These are phyloP conservation scores for Multifurca ochricompacta DNA, from an alignment of 768 basidiomycete genomes.

Conservation along the genomic window DNA sequence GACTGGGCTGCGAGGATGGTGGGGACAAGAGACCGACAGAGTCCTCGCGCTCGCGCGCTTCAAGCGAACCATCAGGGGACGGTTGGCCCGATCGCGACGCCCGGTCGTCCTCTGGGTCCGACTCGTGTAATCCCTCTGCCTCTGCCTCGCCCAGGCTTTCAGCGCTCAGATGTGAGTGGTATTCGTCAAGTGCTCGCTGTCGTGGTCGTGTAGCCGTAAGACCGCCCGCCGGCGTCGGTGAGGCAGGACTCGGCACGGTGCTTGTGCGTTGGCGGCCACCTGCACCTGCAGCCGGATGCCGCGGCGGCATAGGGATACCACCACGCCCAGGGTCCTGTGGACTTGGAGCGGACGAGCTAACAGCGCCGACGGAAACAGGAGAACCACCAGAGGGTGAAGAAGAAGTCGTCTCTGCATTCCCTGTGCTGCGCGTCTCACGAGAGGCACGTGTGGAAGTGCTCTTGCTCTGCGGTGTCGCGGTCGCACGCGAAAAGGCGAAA, in stretches of 20 bases:
- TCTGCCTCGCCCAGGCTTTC: conserved; percentile 9
- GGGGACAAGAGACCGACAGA: conserved; percentile 47
- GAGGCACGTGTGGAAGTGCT: conserved; percentile 33
- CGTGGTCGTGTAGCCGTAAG: not conserved
- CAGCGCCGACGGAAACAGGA: conserved; percentile 38
- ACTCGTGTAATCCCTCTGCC: not conserved
- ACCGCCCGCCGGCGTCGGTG: not conserved
- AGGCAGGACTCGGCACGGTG: conserved; percentile 31
- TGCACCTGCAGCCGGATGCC: conserved; percentile 32
- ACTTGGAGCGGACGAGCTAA: conserved; percentile 23
- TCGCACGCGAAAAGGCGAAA: conserved; percentile 25
- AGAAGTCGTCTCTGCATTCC: conserved; percentile 39
- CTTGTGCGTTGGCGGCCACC: conserved; percentile 29
- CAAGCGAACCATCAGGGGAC: conserved; percentile 42
- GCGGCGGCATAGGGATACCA: conserved; percentile 43
- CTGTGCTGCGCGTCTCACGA: conserved; percentile 38
- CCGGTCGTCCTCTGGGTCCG: conserved; percentile 13
- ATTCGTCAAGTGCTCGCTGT: conserved; percentile 22
- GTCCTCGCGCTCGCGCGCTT: conserved; percentile 58
- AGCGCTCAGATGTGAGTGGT: not conserved
- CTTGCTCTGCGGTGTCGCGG: conserved; percentile 26
- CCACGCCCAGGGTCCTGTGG: conserved; percentile 21
- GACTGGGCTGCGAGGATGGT: conserved; percentile 36
- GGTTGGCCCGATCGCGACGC: conserved; percentile 29
- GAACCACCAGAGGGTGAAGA: conserved; percentile 41